A percentile compares a stretch with the other conserved stretches of the same genome.
Conservation (phyloP, 306 rosid species). For the Nissolia schottii region DNA sequence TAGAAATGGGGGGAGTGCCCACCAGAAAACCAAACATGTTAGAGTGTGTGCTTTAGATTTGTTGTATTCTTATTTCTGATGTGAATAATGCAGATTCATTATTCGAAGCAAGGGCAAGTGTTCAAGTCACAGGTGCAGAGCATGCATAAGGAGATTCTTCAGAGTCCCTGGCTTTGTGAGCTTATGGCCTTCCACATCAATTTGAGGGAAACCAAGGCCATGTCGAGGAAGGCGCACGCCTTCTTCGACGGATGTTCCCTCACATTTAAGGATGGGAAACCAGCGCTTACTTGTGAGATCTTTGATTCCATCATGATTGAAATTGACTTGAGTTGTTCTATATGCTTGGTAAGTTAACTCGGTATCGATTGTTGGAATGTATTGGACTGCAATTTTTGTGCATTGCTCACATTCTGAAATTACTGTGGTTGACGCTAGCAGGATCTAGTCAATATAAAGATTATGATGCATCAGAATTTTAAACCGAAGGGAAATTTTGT, state of each 20-base stretch:
- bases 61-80: neutral
- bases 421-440: neutral
- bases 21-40: too few relatives aligned
- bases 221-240: slow-evolving; percentile 33
- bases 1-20: too few relatives aligned
- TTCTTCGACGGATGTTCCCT: slow-evolving; percentile 75
- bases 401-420: neutral
- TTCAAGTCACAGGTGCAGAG: slow-evolving; percentile 82
- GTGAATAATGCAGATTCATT: slow-evolving; percentile 61
- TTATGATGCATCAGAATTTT: neutral
- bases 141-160: slow-evolving; percentile 84
- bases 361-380: neutral
- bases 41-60: neutral
- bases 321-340: slow-evolving; percentile 80
- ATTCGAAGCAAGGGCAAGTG: slow-evolving; percentile 87
- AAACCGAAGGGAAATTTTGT: neutral
- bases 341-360: slow-evolving; percentile 77
- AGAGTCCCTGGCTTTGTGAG: slow-evolving; percentile 94
- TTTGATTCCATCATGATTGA: slow-evolving; percentile 79
- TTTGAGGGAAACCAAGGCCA: slow-evolving; percentile 55
- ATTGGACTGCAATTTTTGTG: neutral
- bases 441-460: neutral
- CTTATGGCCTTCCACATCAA: slow-evolving; percentile 94
- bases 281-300: slow-evolving; percentile 79
- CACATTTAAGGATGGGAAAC: slow-evolving; percentile 61